Percentiles rank a stretch among this genome's conserved stretches.
Evolutionary conservation across 257 asterid genomes (phyloP).

Genomic region (Handroanthus guayacan): DNA sequence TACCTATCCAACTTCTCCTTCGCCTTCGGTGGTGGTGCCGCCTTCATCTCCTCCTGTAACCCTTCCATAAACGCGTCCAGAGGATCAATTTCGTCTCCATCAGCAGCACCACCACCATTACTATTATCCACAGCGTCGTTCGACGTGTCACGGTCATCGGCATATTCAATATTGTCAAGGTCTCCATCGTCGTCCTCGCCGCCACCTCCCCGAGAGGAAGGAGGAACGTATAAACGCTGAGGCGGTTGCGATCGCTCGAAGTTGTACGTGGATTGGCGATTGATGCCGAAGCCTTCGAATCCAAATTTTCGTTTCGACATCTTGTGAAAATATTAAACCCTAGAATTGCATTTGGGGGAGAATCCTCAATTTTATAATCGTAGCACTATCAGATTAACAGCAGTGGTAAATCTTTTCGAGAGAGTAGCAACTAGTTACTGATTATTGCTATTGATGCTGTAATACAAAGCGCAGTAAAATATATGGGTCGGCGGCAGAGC

Average conservation of each 20-base stretch:
- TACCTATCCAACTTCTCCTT: conserved; percentile 88
- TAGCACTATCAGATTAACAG: background rate
- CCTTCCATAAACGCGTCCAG: conserved; percentile 99
- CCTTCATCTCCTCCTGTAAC: conserved; percentile 83
- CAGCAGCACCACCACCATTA: conserved; percentile 35
- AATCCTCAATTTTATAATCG: background rate
- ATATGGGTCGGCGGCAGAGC: background rate
- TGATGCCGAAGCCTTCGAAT: conserved; percentile 90
- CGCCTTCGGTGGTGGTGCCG: conserved; percentile 82
- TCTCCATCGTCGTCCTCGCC: conserved; percentile 78
- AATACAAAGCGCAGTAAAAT: background rate
- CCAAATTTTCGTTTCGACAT: conserved; percentile 98
- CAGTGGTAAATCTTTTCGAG: background rate
- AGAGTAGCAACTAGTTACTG: background rate
- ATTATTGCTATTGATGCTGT: background rate
- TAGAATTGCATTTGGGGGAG: conserved; percentile 41
- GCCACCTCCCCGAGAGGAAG: conserved; percentile 67
- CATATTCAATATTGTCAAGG: conserved; percentile 82
- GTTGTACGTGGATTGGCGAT: conserved; percentile 81
- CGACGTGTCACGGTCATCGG: conserved; percentile 50
- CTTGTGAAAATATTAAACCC: conserved; percentile 42
- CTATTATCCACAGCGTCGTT: conserved; percentile 27
- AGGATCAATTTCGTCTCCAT: conserved; percentile 85
- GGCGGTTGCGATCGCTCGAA: conserved; percentile 82
- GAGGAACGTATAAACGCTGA: conserved; percentile 82